These are phyloP conservation scores for Cicer yamashitae DNA, from an alignment of 306 rosid species.

Conservation along the genomic window DNA sequence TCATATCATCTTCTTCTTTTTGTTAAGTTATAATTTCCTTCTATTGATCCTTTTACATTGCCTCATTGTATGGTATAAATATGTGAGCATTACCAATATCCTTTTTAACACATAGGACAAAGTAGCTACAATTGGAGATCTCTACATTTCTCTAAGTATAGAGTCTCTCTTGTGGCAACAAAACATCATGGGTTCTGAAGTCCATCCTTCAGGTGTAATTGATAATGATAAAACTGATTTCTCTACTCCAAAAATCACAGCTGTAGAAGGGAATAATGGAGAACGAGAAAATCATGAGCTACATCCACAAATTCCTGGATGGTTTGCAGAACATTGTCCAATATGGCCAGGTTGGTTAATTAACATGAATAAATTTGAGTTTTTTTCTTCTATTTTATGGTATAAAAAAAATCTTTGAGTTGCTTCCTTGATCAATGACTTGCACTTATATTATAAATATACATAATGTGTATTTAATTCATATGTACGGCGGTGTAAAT, in stretches of 20 bases:
- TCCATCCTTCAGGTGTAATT: background rate
- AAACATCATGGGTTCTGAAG: slow-evolving; percentile 35
- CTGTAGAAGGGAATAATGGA: slow-evolving; percentile 28
- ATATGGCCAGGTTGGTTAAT: slow-evolving; percentile 70
- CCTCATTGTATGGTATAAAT: background rate
- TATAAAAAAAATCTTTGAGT: background rate
- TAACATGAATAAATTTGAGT: background rate
- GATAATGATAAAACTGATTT: slow-evolving; percentile 18
- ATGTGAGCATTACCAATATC: background rate
- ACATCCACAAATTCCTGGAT: slow-evolving; percentile 57
- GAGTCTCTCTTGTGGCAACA: background rate
- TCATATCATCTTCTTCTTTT: background rate
- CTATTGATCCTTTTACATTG: background rate
- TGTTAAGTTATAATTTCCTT: background rate
- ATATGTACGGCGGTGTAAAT: too few species aligned
- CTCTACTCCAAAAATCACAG: slow-evolving; percentile 17
- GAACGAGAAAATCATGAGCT: background rate
- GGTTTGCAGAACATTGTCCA: slow-evolving; percentile 71
- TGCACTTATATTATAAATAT: background rate
- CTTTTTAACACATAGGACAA: background rate
- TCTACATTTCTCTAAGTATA: background rate
- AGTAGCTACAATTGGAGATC: background rate
- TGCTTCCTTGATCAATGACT: background rate
- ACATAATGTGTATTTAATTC: too few species aligned
- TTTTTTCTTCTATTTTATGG: background rate